Conservation (phyloP, 768 basidiomycete genomes). For the Mrakia frigida region DNA sequence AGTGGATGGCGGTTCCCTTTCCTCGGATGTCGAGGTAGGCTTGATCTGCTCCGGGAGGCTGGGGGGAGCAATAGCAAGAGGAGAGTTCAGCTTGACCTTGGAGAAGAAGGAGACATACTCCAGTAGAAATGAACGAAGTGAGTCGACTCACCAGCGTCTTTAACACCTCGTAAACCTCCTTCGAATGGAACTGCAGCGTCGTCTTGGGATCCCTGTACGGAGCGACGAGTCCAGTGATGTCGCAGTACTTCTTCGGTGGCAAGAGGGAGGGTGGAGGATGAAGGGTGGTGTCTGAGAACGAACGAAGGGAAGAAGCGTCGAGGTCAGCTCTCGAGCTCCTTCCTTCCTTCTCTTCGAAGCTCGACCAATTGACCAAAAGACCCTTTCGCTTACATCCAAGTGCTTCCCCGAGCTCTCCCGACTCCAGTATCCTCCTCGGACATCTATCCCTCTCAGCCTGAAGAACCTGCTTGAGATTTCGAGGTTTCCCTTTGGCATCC, state of each 20-base stretch:
- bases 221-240: slow-evolving; percentile 46
- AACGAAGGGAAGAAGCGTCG: neutral
- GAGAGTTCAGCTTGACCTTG: neutral
- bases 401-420: slow-evolving; percentile 25
- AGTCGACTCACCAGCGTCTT: slow-evolving; percentile 30
- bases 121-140: neutral
- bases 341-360: neutral
- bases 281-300: slow-evolving; percentile 21
- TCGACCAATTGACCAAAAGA: neutral
- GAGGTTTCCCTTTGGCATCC: slow-evolving; percentile 9
- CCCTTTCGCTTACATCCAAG: slow-evolving; percentile 18
- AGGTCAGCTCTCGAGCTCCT: neutral
- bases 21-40: slow-evolving; percentile 26
- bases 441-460: slow-evolving; percentile 25
- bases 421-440: slow-evolving; percentile 15
- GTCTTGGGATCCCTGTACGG: slow-evolving; percentile 29
- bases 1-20: slow-evolving; percentile 19
- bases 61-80: neutral
- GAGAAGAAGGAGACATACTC: too few relatives aligned
- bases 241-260: slow-evolving; percentile 49
- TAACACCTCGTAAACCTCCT: slow-evolving; percentile 27
- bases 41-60: slow-evolving; percentile 30
- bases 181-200: slow-evolving; percentile 27
- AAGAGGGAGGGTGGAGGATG: slow-evolving; percentile 45
- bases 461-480: slow-evolving; percentile 31